Evolutionary conservation across 2,329 filamentous ascomycete genomes (phyloP), one percentile per base, ranked within the genome.

Genomic region (Beauveria brongniartii): DNA sequence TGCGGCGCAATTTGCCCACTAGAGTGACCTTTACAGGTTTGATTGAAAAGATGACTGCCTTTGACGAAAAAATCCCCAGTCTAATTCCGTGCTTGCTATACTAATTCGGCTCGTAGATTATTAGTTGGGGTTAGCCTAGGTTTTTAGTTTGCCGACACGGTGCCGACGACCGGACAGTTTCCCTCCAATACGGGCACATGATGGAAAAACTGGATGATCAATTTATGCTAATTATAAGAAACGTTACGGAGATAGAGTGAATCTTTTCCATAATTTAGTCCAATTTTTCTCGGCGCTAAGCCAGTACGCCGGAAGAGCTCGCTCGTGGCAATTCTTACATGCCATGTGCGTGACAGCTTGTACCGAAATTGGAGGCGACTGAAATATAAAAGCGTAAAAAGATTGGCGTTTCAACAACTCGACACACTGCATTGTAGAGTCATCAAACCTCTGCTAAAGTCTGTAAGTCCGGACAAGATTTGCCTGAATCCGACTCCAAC

Each of bases 131-230:
- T 34, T 59, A 59, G 46, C 20, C 5, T 34, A n/a, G 24, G 47
- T 3, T 18, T 10, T 26, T 53, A 47, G 57, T n/a, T 37, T 44
- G 57, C 57, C 57, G 40, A 59, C 28, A n/a, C 57, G 57, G 57
- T 9, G 40, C 57, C 57, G 48, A 46, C 41, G 12, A 34, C 5
- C 30, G 30, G 30, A 3, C n/a, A n/a, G 22, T 20, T 20, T 3
- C 14, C 16, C 8, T 43, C 1, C 16, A 8, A 8, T 5, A 16
- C 5, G 3, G 9, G 16, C 16, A 16, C 34, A 37, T 24, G 1
- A 16, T 16, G 18, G 9, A n/a, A 2, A 7, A 24, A 37, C 6
- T 16, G 16, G 1, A 8, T n/a, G 18, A 5, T 20, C 12, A 47
- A 56, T 18, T 48, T 18, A 44, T 22, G 9, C 28, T 22, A 58